Percentiles rank a stretch among this genome's conserved stretches.
These are phyloP conservation scores for Begonia peltatifolia DNA, from an alignment of 306 rosid genomes.

Conservation along the genomic window DNA sequence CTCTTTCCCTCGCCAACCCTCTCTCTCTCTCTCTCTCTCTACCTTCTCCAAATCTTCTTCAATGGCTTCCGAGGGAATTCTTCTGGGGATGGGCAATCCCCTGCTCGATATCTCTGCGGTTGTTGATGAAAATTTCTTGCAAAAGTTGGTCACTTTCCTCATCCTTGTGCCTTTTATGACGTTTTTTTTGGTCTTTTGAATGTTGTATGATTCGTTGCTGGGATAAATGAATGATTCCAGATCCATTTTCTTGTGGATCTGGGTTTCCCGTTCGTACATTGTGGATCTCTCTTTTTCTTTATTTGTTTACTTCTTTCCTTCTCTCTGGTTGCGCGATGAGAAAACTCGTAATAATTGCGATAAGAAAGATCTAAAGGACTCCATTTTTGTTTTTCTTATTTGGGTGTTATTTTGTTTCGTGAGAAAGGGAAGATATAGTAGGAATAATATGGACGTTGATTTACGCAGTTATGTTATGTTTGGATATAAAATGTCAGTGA, in stretches of 20 bases:
- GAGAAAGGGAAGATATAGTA: background rate
- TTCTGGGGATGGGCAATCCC: slow-evolving; percentile 90
- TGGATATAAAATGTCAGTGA: background rate
- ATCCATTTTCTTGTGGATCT: slow-evolving; percentile 1
- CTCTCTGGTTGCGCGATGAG: slow-evolving; percentile 8
- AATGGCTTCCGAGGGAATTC: slow-evolving; percentile 60
- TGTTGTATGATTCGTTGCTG: background rate
- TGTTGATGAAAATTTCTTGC: slow-evolving; percentile 51
- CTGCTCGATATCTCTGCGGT: slow-evolving; percentile 77
- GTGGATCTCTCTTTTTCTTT: background rate
- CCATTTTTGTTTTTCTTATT: background rate
- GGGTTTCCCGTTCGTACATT: slow-evolving; percentile 1
- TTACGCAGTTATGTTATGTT: background rate
- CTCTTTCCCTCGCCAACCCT: background rate
- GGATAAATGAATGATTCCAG: background rate
- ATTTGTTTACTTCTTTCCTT: background rate
- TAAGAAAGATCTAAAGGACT: slow-evolving; percentile 7
- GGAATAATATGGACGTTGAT: background rate
- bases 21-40: slow-evolving; percentile 4
- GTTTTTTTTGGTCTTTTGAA: background rate
- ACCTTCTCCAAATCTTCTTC: background rate
- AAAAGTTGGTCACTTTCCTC: slow-evolving; percentile 23
- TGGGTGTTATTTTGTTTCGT: background rate
- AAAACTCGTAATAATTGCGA: background rate
- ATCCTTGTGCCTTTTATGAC: background rate